Percentiles rank a stretch among this genome's conserved stretches.
Evolutionary conservation across 257 asterid species (phyloP).

Genomic region (Ophiorrhiza pumila): DNA sequence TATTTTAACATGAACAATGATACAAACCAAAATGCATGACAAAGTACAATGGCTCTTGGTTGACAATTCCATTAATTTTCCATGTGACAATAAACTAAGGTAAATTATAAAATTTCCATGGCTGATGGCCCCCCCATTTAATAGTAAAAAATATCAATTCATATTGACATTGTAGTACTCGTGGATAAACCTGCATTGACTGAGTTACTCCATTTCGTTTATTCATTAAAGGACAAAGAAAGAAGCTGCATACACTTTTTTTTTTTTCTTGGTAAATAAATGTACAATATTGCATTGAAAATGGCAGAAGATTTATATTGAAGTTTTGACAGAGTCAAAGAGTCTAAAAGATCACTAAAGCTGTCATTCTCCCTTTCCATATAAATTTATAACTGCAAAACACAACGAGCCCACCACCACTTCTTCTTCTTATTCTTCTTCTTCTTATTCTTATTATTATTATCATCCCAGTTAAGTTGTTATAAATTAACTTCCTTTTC

Average conservation of each 20-base stretch:
- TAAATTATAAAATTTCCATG: neutral
- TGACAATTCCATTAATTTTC: no score
- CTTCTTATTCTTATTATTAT: neutral
- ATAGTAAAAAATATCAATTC: conserved; percentile 19
- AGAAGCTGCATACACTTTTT: no score
- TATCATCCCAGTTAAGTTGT: neutral
- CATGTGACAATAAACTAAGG: no score
- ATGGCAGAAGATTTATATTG: conserved; percentile 6
- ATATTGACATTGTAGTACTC: conserved; percentile 26
- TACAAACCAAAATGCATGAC: no score
- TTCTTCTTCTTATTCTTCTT: neutral
- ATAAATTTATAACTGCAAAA: conserved; percentile 15
- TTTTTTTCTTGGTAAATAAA: no score
- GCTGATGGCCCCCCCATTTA: conserved; percentile 16
- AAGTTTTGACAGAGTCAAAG: conserved; percentile 50
- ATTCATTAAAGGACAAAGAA: conserved; percentile 8
- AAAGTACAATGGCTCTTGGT: no score
- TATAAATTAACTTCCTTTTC: neutral
- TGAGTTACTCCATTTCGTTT: conserved; percentile 26
- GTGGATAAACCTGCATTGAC: conserved; percentile 34
- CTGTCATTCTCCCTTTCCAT: neutral
- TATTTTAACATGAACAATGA: no score
- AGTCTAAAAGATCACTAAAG: neutral
- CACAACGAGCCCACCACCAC: neutral
- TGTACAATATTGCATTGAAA: neutral